These are phyloP conservation scores for Lactifluus piperatus DNA, from an alignment of 768 basidiomycete species.

Conservation along the genomic window DNA sequence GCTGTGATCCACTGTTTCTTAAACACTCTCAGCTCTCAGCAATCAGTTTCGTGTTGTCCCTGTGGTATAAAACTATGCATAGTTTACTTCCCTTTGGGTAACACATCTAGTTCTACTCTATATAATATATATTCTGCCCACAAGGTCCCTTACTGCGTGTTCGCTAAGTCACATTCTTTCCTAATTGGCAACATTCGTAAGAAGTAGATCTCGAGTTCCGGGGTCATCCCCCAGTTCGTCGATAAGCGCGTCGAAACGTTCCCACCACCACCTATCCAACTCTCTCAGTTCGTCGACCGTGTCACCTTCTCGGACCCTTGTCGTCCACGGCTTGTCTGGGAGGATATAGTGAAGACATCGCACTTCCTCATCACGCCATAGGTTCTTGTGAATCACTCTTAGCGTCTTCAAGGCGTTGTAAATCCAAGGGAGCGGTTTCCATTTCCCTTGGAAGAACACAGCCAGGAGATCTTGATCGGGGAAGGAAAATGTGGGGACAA, in stretches of 20 bases:
- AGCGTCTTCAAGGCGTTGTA: conserved; percentile 94
- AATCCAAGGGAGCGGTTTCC: conserved; percentile 74
- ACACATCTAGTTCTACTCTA: no score
- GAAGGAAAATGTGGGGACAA: conserved; percentile 53
- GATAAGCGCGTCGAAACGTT: conserved; percentile 37
- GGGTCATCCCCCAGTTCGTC: conserved; percentile 39
- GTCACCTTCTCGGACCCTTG: conserved; percentile 35
- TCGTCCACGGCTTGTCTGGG: conserved; percentile 79
- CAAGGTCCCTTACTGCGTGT: no score
- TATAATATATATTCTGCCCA: no score
- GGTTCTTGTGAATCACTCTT: conserved; percentile 52
- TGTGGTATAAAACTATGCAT: no score
- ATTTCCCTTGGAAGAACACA: conserved; percentile 65
- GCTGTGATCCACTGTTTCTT: no score
- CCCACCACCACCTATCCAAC: conserved; percentile 77
- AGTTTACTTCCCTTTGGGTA: no score
- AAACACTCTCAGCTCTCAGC: no score
- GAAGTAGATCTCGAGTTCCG: conserved; percentile 43
- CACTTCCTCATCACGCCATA: conserved; percentile 85
- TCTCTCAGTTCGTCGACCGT: conserved; percentile 42
- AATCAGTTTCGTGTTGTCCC: no score
- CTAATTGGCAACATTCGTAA: conserved; percentile 37
- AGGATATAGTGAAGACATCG: conserved; percentile 85
- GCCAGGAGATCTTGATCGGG: conserved; percentile 92
- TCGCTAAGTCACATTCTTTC: background rate